These are phyloP conservation scores for Cyclotella choctawhatcheeana DNA, from an alignment of 108 stramenopile species.

Conservation along the genomic window DNA sequence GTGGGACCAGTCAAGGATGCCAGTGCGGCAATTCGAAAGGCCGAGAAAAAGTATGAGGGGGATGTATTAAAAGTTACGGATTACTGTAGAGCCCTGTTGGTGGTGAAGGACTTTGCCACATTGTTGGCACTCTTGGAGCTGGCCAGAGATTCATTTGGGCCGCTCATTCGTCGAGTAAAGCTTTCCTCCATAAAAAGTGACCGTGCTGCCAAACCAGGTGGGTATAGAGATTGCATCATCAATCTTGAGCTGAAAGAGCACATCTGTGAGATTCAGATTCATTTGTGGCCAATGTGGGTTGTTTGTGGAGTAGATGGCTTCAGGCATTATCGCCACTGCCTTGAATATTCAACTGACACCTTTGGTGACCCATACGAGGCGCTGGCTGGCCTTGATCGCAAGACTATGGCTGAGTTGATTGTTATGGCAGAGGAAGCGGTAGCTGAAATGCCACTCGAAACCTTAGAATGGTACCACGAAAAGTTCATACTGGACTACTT, in stretches of 20 bases:
- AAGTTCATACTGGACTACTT: slow-evolving; percentile 91
- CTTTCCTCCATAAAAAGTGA: slow-evolving; percentile 75
- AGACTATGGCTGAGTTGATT: slow-evolving; percentile 89
- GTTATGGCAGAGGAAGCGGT: slow-evolving; percentile 93
- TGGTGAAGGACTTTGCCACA: slow-evolving; percentile 85
- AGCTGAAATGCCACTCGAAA: slow-evolving; percentile 82
- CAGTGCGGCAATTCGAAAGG: slow-evolving; percentile 78
- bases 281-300: slow-evolving; percentile 88
- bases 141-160: slow-evolving; percentile 85
- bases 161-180: slow-evolving; percentile 86
- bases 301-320: slow-evolving; percentile 91
- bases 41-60: slow-evolving; percentile 85
- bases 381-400: slow-evolving; percentile 83
- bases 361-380: slow-evolving; percentile 86
- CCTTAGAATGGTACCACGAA: slow-evolving; percentile 91
- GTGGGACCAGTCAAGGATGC: slow-evolving; percentile 85
- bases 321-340: slow-evolving; percentile 88
- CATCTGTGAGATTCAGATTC: slow-evolving; percentile 90
- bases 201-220: slow-evolving; percentile 70
- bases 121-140: slow-evolving; percentile 83
- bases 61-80: slow-evolving; percentile 87
- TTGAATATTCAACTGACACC: slow-evolving; percentile 89
- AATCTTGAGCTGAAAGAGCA: slow-evolving; percentile 87
- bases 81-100: slow-evolving; percentile 81
- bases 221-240: slow-evolving; percentile 88